Base-by-base conservation (phyloP, 2,329 filamentous ascomycete genomes). In the Drechslera avenae region DNA sequence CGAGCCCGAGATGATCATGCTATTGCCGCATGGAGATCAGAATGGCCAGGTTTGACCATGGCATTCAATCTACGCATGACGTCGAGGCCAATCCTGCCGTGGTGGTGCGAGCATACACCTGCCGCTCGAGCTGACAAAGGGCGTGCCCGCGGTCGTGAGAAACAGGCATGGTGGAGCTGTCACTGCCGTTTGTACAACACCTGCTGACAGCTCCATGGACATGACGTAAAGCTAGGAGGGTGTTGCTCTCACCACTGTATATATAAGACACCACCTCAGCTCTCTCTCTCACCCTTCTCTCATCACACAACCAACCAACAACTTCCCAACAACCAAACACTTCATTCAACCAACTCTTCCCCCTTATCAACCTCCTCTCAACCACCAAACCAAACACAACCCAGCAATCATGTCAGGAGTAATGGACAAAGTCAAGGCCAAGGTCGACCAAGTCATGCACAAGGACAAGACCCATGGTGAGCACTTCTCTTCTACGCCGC, bases 371-470 rank as follows among this genome's bases (percentile, higher is more conserved):
- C 18, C 18, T 39, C 42, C 43, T 36, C n/a, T 18, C 10, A 17
- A 18, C 45, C 40, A 23, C 13, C 28, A 52, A 40, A 21, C 39
- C 39, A 52, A 36, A 57, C 46, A 58, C 34, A 33, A 49, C 37
- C 46, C 46, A 52, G 34, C 49, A 53, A 65, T 47, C 53, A 69
- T 69, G 66, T 39, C 66, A 34, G 64, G 66, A 50, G 40, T 59
- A 36, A 65, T 73, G 31, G 67, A 73, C 3, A 72, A 73, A 61
- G 64, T 73, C 59, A 73, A 72, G 67, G 63, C 64, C 46, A 73
- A 71, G 69, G 70, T 72, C 62, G 69, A 73, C 53, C 53, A 67
- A 30, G 63, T 68, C 50, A 64, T 72, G 41, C 69, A 71, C 61
- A 71, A 72, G 64, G 66, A 73, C 59, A 67, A 69, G 58, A 59